phyloP scores from a whole-genome alignment of 1,139 yeast genomes.

The Debaryomyces subglobosus region DNA sequence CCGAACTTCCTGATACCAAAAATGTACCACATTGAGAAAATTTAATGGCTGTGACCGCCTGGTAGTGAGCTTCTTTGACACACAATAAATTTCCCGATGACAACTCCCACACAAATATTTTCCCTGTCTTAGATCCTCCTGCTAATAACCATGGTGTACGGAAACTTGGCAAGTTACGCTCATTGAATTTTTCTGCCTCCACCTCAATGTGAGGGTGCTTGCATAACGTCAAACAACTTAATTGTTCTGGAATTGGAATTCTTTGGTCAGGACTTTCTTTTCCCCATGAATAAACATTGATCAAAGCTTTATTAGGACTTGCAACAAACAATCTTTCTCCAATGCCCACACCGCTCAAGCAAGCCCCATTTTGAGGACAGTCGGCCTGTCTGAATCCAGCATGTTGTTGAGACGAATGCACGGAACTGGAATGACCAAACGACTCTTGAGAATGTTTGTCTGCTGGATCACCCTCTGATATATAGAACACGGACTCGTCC shows the following conservation, averaged over 20 bases:
- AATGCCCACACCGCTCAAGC: conserved; percentile 43
- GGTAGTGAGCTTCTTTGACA: conserved; percentile 86
- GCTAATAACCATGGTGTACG: conserved; percentile 69
- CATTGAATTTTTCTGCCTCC: conserved; percentile 10
- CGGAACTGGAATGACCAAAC: conserved; percentile 50
- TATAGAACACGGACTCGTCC: conserved; percentile 66
- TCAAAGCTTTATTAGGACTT: conserved; percentile 67
- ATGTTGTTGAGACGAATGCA: conserved; percentile 53
- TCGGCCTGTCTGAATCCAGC: conserved; percentile 61
- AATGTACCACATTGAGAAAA: conserved; percentile 69
- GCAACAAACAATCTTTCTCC: conserved; percentile 61
- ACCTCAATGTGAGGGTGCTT: conserved; percentile 33
- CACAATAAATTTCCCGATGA: conserved; percentile 73
- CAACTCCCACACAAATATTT: conserved; percentile 83
- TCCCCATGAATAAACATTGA: conserved; percentile 74
- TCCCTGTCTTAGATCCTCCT: conserved; percentile 74
- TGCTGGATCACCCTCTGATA: conserved; percentile 51
- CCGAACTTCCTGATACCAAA: conserved; percentile 76
- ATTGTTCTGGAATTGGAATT: conserved; percentile 81
- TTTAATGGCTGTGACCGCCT: conserved; percentile 60
- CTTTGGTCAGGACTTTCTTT: conserved; percentile 84
- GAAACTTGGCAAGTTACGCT: conserved; percentile 30
- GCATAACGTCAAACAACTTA: conserved; percentile 58
- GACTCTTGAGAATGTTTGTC: conserved; percentile 54
- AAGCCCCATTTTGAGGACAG: conserved; percentile 49